These are phyloP conservation scores for Apiotrichum gamsii DNA, from an alignment of 1,284 basidiomycete species.

Conservation along the genomic window DNA sequence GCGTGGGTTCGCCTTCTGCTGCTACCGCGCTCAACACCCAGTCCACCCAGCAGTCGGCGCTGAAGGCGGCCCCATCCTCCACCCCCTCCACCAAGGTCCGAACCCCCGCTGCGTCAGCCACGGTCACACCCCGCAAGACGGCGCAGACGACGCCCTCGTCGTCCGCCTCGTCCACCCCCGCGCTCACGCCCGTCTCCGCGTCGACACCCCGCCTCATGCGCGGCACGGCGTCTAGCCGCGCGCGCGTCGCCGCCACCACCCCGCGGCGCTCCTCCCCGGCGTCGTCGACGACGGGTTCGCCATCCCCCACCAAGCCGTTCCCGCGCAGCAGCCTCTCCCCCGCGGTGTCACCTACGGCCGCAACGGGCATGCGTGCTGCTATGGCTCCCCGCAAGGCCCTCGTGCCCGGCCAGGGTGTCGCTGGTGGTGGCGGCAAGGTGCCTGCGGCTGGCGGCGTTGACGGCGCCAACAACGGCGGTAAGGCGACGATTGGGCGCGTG, in stretches of 20 bases:
- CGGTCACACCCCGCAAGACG: neutral
- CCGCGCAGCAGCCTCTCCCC: neutral
- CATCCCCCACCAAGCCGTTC: neutral
- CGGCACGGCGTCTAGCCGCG: slow-evolving; percentile 15
- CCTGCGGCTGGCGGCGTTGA: neutral
- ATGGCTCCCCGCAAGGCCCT: neutral
- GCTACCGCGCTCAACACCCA: too few species aligned
- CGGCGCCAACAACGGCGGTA: neutral
- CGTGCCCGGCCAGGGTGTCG: neutral
- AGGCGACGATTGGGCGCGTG: slow-evolving; percentile 1
- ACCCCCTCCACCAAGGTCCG: neutral
- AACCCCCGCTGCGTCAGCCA: neutral
- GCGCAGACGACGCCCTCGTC: slow-evolving; percentile 1
- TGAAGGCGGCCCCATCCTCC: neutral
- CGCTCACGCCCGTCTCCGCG: too few species aligned
- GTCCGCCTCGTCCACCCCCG: too few species aligned
- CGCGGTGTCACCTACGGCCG: neutral
- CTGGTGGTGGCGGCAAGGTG: neutral
- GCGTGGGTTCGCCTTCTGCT: neutral
- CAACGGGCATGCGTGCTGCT: too few species aligned
- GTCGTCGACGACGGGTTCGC: neutral
- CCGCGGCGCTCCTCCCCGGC: neutral
- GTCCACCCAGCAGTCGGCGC: neutral
- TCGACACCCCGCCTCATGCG: slow-evolving; percentile 16
- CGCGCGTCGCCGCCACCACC: slow-evolving; percentile 2